Conservation (phyloP, 768 basidiomycete species). For the Pulveroboletus sp. region DNA sequence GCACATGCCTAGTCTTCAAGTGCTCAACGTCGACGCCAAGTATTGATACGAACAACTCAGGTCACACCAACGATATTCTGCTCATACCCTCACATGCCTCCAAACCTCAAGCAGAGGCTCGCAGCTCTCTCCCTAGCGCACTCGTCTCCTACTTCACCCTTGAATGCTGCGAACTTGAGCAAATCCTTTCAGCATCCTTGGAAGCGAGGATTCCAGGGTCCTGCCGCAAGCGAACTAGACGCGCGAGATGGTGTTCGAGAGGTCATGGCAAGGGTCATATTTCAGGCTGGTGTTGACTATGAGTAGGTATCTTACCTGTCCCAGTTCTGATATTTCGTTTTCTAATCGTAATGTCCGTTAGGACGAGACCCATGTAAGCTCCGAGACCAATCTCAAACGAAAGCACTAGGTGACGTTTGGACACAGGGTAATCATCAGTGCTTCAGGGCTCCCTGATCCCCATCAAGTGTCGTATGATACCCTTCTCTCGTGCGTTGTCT, state of each 20-base stretch:
- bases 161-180: constrained; percentile 19
- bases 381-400: not conserved
- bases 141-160: constrained; percentile 43
- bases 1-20: constrained; percentile 8
- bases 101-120: constrained; percentile 62
- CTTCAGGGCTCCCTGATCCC: constrained; percentile 80
- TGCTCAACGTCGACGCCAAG: no score
- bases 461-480: constrained; percentile 71
- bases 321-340: constrained; percentile 5
- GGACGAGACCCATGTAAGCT: constrained; percentile 82
- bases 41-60: no score
- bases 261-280: constrained; percentile 68
- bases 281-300: constrained; percentile 86
- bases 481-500: constrained; percentile 56
- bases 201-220: constrained; percentile 37
- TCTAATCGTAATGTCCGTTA: constrained; percentile 27
- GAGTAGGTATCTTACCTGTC: constrained; percentile 52
- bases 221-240: constrained; percentile 23
- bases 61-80: no score
- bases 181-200: constrained; percentile 52
- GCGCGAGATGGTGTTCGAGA: constrained; percentile 50
- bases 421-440: constrained; percentile 76
- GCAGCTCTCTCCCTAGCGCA: constrained; percentile 54
- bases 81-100: constrained; percentile 14
- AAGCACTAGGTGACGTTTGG: constrained; percentile 7